Conservation (phyloP, 495 filamentous ascomycete species). For the Xylaria cubensis region DNA sequence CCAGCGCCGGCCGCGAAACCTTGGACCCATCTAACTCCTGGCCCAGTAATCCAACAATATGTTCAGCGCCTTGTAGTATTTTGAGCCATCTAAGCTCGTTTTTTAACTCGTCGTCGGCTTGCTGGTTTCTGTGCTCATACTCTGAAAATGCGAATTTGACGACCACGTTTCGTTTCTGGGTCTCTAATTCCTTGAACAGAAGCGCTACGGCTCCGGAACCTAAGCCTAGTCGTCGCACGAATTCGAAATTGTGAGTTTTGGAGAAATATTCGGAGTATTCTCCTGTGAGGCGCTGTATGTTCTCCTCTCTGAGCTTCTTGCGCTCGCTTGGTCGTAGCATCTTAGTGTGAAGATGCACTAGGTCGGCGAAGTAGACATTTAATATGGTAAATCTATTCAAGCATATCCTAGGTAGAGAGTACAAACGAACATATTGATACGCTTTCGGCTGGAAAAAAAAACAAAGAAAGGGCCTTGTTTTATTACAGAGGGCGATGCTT, state of each 20-base stretch:
- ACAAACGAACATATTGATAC: neutral
- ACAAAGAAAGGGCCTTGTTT: slow-evolving; percentile 3
- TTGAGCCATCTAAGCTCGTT: slow-evolving; percentile 12
- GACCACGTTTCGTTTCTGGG: slow-evolving; percentile 5
- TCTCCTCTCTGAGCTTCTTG: slow-evolving; percentile 15
- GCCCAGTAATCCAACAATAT: neutral
- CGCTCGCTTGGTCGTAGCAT: slow-evolving; percentile 21
- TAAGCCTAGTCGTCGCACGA: slow-evolving; percentile 10
- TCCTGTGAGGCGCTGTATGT: slow-evolving; percentile 11
- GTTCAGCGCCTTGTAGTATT: neutral
- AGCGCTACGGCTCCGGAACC: slow-evolving; percentile 12
- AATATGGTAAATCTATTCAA: neutral
- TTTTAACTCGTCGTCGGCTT: slow-evolving; percentile 13
- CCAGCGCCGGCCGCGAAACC: slow-evolving; percentile 10
- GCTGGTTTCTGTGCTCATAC: slow-evolving; percentile 5
- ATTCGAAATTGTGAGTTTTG: neutral
- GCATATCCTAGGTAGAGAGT: neutral
- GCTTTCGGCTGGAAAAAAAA: neutral
- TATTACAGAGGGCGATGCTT: neutral
- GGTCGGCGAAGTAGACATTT: neutral
- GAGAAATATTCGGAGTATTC: slow-evolving; percentile 4
- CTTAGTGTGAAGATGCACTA: neutral
- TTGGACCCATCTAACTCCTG: neutral
- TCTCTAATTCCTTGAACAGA: slow-evolving; percentile 4
- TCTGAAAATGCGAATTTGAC: slow-evolving; percentile 19